Percentiles rank a stretch among this genome's conserved stretches.
Conservation (phyloP, 2,329 filamentous ascomycete species). For the Calonectria multiphialidica region DNA sequence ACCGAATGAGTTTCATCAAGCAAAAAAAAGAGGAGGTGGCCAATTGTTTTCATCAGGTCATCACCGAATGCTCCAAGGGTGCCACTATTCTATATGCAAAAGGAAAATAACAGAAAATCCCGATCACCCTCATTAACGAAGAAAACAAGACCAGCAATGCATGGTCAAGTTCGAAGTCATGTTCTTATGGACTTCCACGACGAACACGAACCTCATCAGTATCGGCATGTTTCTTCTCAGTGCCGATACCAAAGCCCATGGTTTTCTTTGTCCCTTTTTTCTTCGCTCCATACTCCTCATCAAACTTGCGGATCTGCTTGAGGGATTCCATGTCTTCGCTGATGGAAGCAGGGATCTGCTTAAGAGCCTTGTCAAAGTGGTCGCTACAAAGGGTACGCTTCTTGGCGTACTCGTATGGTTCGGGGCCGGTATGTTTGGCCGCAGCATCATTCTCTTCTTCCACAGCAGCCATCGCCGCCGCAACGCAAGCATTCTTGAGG, state of each 20-base stretch:
- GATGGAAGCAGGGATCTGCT: constrained; percentile 92
- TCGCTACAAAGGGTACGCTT: constrained; percentile 63
- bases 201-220: constrained; percentile 61
- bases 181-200: constrained; percentile 28
- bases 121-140: not conserved
- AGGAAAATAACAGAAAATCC: not conserved
- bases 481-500: constrained; percentile 85
- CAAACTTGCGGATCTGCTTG: constrained; percentile 91
- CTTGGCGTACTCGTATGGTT: constrained; percentile 72
- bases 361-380: constrained; percentile 89
- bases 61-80: constrained; percentile 15
- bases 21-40: not conserved
- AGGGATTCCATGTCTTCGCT: constrained; percentile 93
- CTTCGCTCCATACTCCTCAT: constrained; percentile 92
- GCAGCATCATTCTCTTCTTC: constrained; percentile 74
- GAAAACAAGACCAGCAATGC: not conserved
- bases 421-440: constrained; percentile 52
- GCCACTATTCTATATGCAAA: constrained; percentile 30
- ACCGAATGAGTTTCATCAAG: no score
- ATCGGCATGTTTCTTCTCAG: constrained; percentile 50
- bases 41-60: constrained; percentile 19
- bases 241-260: constrained; percentile 70
- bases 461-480: constrained; percentile 83
- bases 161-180: not conserved
- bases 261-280: constrained; percentile 71